Base-by-base conservation (phyloP, 2,329 filamentous ascomycete species). In the Aspergillus ibericus region DNA sequence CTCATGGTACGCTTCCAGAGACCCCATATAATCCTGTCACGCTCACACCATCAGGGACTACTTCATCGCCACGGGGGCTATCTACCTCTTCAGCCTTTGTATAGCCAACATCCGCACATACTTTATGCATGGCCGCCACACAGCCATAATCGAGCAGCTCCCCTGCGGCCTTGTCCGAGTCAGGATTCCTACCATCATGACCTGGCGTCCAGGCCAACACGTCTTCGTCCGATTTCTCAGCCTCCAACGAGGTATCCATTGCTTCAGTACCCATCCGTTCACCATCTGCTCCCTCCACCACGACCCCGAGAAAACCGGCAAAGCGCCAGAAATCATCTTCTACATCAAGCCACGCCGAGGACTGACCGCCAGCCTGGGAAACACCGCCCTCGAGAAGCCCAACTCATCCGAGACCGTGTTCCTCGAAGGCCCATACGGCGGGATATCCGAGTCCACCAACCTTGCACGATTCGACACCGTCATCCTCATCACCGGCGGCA, bases 371-470 rank as follows among this genome's bases (percentile, higher is more conserved):
- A 74, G 78, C 0, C 70, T 86, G 1, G 76, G 77, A 4, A 73
- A 68, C 0, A 55, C 77, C 5, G 80, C 80, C 0, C 50, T 60
- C 5, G 69, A 75, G 29, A 66, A 70, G 10, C 76, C 83, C 0
- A 74, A 70, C 0, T 55, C 64, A 0, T 62, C 69, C 0, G 70
- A 83, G 1, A 74, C 75, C 0, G 81, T 87, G 0, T 67, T 85
- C 1, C 60, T 87, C 0, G 85, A 87, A 40, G 85, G 85, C 0
- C 85, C 85, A 0, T 87, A 87, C 57, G 83, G 85, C 0, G 84
- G 84, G 0, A 58, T 68, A 5, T 68, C 84, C 16, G 69, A 76
- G 1, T 65, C 65, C 2, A 63, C 68, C 5, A 75, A 42, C 3
- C 66, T 79, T 13, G 63, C 68, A 0, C 69, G 70, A 0, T 80